Base-by-base conservation (phyloP, 495 filamentous ascomycete species). In the Tuber microsphaerosporum region DNA sequence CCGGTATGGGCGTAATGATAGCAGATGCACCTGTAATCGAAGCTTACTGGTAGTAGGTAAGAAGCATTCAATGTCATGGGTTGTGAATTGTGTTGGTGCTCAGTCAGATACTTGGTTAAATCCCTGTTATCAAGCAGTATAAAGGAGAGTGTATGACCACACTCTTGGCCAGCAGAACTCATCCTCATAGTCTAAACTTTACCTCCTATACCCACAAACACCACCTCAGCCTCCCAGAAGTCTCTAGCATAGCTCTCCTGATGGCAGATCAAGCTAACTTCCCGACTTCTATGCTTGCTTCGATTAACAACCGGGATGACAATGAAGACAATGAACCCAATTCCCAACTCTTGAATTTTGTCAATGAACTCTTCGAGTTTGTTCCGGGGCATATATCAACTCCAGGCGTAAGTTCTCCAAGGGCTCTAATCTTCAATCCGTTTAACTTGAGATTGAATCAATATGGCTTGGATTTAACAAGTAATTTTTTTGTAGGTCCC, bases 401-500 rank as follows among this genome's bases (percentile, higher is more conserved):
- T 34, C 56, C 56, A 34, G 56, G 56, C 3, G 56, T 65, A 65
- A 65, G 56, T 65, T 31, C 56, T 17, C 56, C 12, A 65, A 14
- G 26, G 4, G 56, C 14, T 65, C 12, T 19, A 17, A 34, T 19
- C 26, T 34, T 16, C 1, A 65, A 65, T 65, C 56, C 26, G 7
- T 65, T 65, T 65, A 34, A 65, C 12, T 34, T 65, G 56, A 61
- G n/a, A 61, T 56, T 56, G 51, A 26, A 14, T 31, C 9, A 61
- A 31, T 31, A 16, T 31, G 2, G 51, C 51, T 61, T 72, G 39
- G 34, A 43, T 61, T 72, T 78, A 46, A 75, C 74, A 26, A 34
- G 68, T 65, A 37, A n/a, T 44, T 74, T 77, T 73, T 51, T 70
- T 76, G 26, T 20, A 81, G 79, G 73, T 82, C 19, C 80, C 80